Evolutionary conservation across 1,284 basidiomycete genomes (phyloP).

Genomic region (Pulchroboletus neoregius): DNA sequence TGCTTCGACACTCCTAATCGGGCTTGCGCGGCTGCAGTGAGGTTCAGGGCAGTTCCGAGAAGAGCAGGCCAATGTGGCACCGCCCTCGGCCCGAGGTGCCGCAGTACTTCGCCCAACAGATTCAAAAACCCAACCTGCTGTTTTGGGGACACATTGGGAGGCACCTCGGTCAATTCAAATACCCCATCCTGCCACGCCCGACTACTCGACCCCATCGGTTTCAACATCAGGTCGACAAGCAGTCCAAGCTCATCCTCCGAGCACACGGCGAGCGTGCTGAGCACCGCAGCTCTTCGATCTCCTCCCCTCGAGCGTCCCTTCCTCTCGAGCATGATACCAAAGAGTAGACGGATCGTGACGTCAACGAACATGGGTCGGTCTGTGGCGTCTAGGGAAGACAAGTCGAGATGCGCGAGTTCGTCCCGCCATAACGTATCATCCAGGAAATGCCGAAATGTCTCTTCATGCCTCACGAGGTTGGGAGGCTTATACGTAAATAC

Average conservation of each 20-base stretch:
- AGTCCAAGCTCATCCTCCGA: constrained; percentile 71
- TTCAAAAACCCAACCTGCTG: constrained; percentile 83
- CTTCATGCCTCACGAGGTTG: constrained; percentile 62
- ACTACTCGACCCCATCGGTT: constrained; percentile 53
- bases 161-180: constrained; percentile 33
- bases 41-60: constrained; percentile 61
- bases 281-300: constrained; percentile 75
- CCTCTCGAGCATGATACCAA: constrained; percentile 85
- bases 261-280: constrained; percentile 71
- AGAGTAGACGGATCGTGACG: constrained; percentile 76
- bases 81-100: constrained; percentile 73
- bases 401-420: constrained; percentile 71
- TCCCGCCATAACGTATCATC: constrained; percentile 91
- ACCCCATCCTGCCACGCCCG: constrained; percentile 22
- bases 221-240: constrained; percentile 89
- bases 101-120: constrained; percentile 81
- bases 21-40: constrained; percentile 64
- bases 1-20: constrained; percentile 24
- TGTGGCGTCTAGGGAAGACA: constrained; percentile 57
- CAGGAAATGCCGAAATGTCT: constrained; percentile 68
- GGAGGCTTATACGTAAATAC: constrained; percentile 82
- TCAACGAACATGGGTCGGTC: constrained; percentile 74
- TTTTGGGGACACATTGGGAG: constrained; percentile 48
- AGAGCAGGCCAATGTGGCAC: constrained; percentile 69
- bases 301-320: constrained; percentile 68